A percentile compares a stretch with the other conserved stretches of the same genome.
phyloP scores from a whole-genome alignment of 2,329 filamentous ascomycete species.

The Atkinsonella texensis region DNA sequence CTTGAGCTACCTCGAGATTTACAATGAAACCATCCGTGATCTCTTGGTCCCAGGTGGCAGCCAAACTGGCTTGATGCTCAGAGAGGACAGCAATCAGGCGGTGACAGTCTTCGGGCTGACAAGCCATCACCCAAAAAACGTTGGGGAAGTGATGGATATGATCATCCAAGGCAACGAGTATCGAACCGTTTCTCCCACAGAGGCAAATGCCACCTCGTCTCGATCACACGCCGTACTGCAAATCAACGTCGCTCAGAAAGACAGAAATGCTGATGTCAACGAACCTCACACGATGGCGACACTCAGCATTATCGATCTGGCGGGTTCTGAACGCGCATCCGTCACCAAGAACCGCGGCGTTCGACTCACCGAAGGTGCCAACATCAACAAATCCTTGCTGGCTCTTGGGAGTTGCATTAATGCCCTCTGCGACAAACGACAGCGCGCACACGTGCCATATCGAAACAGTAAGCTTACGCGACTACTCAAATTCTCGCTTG shows the following conservation, averaged over 20 bases:
- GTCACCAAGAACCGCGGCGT: constrained; percentile 95
- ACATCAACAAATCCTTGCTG: constrained; percentile 97
- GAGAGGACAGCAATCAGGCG: constrained; percentile 86
- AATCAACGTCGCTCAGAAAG: constrained; percentile 90
- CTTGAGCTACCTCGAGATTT: constrained; percentile 93
- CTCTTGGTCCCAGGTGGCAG: constrained; percentile 74
- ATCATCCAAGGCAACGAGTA: constrained; percentile 91
- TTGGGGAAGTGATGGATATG: constrained; percentile 98
- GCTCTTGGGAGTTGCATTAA: constrained; percentile 97
- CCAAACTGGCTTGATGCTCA: constrained; percentile 77
- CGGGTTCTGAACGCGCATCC: constrained; percentile 88
- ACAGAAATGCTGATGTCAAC: constrained; percentile 81
- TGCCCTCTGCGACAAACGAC: constrained; percentile 84
- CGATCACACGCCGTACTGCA: constrained; percentile 94
- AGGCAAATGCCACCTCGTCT: constrained; percentile 94
- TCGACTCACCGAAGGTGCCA: constrained; percentile 82
- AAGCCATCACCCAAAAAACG: constrained; percentile 80
- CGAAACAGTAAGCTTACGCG: constrained; percentile 95
- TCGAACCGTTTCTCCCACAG: constrained; percentile 90
- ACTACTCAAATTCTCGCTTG: constrained; percentile 89
- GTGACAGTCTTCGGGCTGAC: constrained; percentile 86
- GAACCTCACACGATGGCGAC: constrained; percentile 98
- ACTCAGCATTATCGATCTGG: constrained; percentile 93
- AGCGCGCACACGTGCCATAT: constrained; percentile 90
- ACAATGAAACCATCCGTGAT: constrained; percentile 97